A percentile compares a stretch with the other conserved stretches of the same genome.
Evolutionary conservation across 169 alveolate species (phyloP).

Genomic region (Theileria parva): DNA sequence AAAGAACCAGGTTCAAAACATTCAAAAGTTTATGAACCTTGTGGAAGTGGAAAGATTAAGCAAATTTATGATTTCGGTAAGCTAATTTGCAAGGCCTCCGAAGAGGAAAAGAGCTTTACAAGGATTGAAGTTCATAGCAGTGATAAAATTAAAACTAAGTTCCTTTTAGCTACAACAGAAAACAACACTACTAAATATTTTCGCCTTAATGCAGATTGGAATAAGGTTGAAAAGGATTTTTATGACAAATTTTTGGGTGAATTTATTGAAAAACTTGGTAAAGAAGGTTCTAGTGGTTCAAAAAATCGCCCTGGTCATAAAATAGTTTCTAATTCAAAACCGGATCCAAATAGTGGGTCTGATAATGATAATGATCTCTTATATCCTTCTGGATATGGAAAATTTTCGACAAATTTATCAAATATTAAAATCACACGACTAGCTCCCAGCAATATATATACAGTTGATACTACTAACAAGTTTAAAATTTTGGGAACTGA

Average conservation of each 20-base stretch:
- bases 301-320: not conserved
- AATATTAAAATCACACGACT: not conserved
- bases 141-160: not conserved
- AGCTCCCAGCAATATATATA: not conserved
- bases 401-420: not conserved
- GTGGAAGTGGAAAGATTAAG: not conserved
- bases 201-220: not conserved
- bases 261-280: too few relatives aligned
- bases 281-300: not conserved
- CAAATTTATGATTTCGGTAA: not conserved
- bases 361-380: not conserved
- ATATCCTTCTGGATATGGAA: not conserved
- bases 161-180: not conserved
- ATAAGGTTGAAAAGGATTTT: too few relatives aligned
- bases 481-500: not conserved
- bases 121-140: not conserved
- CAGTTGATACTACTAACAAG: not conserved
- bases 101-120: not conserved
- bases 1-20: not conserved
- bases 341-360: not conserved
- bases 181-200: not conserved
- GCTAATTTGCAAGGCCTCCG: not conserved
- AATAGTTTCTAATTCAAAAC: not conserved
- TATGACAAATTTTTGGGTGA: not conserved
- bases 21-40: not conserved